Evolutionary conservation across 1,284 basidiomycete species (phyloP), one percentile per base, ranked within the genome.

Genomic region (Naganishia cerealis): DNA sequence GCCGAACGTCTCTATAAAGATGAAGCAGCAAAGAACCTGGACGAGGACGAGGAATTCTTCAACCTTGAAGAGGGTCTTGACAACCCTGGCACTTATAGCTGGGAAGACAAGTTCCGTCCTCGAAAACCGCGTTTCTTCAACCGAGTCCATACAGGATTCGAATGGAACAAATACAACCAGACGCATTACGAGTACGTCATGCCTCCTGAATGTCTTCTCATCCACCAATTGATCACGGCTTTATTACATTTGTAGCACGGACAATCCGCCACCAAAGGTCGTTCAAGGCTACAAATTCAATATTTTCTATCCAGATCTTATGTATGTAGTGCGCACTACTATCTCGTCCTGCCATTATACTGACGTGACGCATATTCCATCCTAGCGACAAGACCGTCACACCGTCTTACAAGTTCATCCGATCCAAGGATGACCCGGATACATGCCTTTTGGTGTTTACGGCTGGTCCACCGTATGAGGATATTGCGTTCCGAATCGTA

Each of bases 161-260:
- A 99, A 79, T 99, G 96, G 96, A 99, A 96, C 84, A 95, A 96
- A 83, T 97, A 97, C 81, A 97, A 97, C 78, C 94, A 97, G 79
- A 96, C 94, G 5, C 94, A 97, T 81, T 98, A 98, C 78, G 94
- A 98, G 92, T 94, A 83, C 72, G 88, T 87, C 3, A 5, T 53
- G 24, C 66, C 65, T 54, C 2, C 33, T 57, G 9, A 4, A 8
- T 40, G 16, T n/a, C 8, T 10, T 53, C 7, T 3, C 2, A n/a
- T 16, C 24, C 46, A 24, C 21, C 7, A 2, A 13, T 42, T 24
- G 50, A 48, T 61, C 10, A 61, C 18, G 4, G 12, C 50, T 26
- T n/a, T n/a, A n/a, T 48, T 24, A 73, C 70, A 74, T 56, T 65
- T 67, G 62, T 67, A 76, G 74, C 76, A 90, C 91, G 70, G 94